Evolutionary conservation across 495 filamentous ascomycete genomes (phyloP), one percentile per base, ranked within the genome.

Genomic region (Aspergillus saccharolyticus): DNA sequence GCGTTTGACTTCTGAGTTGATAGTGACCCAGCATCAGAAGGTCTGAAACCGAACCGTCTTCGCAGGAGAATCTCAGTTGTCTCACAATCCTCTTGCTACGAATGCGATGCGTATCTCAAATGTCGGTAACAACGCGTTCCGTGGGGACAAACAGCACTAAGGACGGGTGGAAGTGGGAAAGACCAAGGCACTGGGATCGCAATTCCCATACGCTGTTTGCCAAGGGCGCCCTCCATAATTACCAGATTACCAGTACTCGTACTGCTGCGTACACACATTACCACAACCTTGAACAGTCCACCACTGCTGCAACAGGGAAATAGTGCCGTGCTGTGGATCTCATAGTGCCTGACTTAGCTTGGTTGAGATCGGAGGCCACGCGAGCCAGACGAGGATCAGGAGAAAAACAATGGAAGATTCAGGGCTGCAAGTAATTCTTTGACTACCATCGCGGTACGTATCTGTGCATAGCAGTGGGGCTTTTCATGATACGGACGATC

Each of bases 341-440:
- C 48, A 61, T 66, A 61, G 63, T 62, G 54, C 60, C 60, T 63
- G 60, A 45, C 53, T 60, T 62, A 60, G 59, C 53, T 62, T 55
- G 54, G 54, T 52, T 58, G 44, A 54, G 60, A 63, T 61, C 65
- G 62, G 59, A 54, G 60, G 58, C 60, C 61, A 62, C 61, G 64
- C 61, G 59, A 67, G 60, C 51, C 53, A 53, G 56, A 62, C 33
- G 56, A 54, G 58, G 53, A 28, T 53, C 8, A 56, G 49, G 54
- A 63, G 56, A 58, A 61, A 51, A 51, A 28, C 46, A 21, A 66
- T 62, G 44, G 57, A 61, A 62, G 59, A 39, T 60, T 56, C 42
- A 30, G 52, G 45, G 57, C 57, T 64, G 64, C 64, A 62, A 59
- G 59, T 60, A 52, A 64, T 66, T 58, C 60, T 51, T 60, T 66